Conservation (phyloP, 495 filamentous ascomycete genomes). For the Penicillium canescens region DNA sequence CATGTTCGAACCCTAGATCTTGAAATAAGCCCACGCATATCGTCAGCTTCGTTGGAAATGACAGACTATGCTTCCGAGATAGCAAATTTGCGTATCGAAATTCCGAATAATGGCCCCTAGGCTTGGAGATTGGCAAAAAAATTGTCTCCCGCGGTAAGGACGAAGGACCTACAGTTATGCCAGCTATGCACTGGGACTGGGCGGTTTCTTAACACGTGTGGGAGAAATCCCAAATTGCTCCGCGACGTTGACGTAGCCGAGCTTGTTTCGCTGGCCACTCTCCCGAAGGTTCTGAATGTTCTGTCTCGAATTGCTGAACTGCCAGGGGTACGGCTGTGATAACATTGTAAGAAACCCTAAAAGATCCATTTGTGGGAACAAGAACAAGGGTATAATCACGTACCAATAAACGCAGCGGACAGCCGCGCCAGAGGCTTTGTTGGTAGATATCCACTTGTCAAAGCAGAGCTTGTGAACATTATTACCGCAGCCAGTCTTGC, state of each 20-base stretch:
- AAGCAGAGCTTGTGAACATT: constrained; percentile 77
- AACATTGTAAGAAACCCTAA: neutral
- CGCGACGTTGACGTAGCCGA: constrained; percentile 70
- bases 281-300: constrained; percentile 44
- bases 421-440: constrained; percentile 34
- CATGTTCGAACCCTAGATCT: too few relatives aligned
- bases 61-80: too few relatives aligned
- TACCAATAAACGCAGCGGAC: constrained; percentile 70
- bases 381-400: constrained; percentile 7
- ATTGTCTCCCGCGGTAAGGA: too few relatives aligned
- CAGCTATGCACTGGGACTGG: constrained; percentile 21
- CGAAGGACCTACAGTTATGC: neutral
- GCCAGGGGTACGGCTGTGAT: constrained; percentile 60
- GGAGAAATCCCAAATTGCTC: constrained; percentile 55
- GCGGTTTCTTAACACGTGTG: constrained; percentile 47
- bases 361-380: neutral
- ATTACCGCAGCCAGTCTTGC: constrained; percentile 72
- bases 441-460: constrained; percentile 64
- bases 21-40: too few relatives aligned
- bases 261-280: constrained; percentile 38
- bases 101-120: too few relatives aligned
- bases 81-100: too few relatives aligned
- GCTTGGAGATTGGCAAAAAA: too few relatives aligned
- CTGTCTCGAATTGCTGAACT: constrained; percentile 48
- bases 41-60: too few relatives aligned